These are phyloP conservation scores for Neoboletus magnificus DNA, from an alignment of 768 basidiomycete species.

Conservation along the genomic window DNA sequence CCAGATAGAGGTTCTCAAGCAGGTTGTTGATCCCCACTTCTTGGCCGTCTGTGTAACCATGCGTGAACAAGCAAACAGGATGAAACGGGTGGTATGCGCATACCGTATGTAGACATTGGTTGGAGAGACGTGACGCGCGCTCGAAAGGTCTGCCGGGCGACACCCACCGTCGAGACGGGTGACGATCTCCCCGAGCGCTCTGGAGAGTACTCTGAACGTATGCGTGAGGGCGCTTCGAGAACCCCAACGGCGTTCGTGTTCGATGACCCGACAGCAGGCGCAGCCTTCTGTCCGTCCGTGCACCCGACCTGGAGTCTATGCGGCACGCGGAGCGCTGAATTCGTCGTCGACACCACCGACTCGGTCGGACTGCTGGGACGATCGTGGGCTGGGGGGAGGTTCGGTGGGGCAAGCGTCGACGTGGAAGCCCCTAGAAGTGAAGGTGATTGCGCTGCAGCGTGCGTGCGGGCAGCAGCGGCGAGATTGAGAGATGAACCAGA, in stretches of 20 bases:
- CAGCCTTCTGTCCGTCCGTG: constrained; percentile 78
- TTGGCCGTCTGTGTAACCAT: constrained; percentile 63
- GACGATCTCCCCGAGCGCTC: constrained; percentile 77
- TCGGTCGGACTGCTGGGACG: constrained; percentile 80
- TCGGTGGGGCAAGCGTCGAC: constrained; percentile 24
- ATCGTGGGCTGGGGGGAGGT: constrained; percentile 33
- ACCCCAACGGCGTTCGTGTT: constrained; percentile 80
- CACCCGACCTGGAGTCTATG: constrained; percentile 69
- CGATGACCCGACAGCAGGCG: constrained; percentile 85
- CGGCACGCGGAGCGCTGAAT: constrained; percentile 55
- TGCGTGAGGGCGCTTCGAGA: constrained; percentile 70
- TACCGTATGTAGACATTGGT: constrained; percentile 73
- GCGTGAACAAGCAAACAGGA: neutral
- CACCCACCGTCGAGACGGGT: constrained; percentile 62
- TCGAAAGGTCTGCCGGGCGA: constrained; percentile 46
- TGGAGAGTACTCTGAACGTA: constrained; percentile 62
- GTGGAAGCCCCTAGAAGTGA: constrained; percentile 5
- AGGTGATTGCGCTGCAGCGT: constrained; percentile 15
- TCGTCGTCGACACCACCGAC: constrained; percentile 70
- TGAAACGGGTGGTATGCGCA: constrained; percentile 8
- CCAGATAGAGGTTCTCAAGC: constrained; percentile 85
- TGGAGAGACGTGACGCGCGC: constrained; percentile 50
- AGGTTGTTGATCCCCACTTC: constrained; percentile 88
- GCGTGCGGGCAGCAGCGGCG: constrained; percentile 41
- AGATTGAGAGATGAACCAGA: constrained; percentile 63